Base-by-base conservation (phyloP, 306 rosid genomes). In the Cicer yamashitae region DNA sequence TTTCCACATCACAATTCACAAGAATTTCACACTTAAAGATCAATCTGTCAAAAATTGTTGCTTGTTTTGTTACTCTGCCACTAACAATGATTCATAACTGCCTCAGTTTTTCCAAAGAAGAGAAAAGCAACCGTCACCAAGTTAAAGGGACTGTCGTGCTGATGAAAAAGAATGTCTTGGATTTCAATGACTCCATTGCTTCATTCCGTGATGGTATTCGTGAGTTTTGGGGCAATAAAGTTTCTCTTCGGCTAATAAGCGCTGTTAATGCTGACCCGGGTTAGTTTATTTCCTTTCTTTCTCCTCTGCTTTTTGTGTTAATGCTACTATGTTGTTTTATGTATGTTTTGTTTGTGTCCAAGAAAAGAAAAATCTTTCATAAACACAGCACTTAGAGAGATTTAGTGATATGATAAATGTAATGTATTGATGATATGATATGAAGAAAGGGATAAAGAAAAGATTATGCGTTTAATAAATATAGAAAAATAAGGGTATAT, bases 91-190 rank as follows among this genome's bases (percentile, higher is more conserved):
- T 76, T 12, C 77, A 63, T 18, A 73, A 18, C 79, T 48, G 76
- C 2, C 6, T 73, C 10, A 73, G 66, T 8, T 45, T 15, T 7
- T 3, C 77, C 51, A 40, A 37, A 14, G 76, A 73, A 2, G 64
- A 67, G 6, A n/a, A 13, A 57, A 13, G 43, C 1, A 39, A 30
- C 11, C n/a, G 25, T 62, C 44, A 53, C 50, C 64, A 78, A 54
- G 79, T 93, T 18, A 76, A 73, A 67, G 98, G 96, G 5, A 82
- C 70, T 7, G 89, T 93, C 78, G 86, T 93, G 53, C 12, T 93
- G 83, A 87, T 89, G 91, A 90, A 85, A 78, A 93, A 91, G 77
- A 93, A 89, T 30, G 92, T 89, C 47, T 18, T 93, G 80, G 96
- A 90, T 57, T 84, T 87, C 74, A 87, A 93, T 62, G 93, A 93